Evolutionary conservation across 2,329 filamentous ascomycete genomes (phyloP).

Genomic region (Zasmidium angulare): DNA sequence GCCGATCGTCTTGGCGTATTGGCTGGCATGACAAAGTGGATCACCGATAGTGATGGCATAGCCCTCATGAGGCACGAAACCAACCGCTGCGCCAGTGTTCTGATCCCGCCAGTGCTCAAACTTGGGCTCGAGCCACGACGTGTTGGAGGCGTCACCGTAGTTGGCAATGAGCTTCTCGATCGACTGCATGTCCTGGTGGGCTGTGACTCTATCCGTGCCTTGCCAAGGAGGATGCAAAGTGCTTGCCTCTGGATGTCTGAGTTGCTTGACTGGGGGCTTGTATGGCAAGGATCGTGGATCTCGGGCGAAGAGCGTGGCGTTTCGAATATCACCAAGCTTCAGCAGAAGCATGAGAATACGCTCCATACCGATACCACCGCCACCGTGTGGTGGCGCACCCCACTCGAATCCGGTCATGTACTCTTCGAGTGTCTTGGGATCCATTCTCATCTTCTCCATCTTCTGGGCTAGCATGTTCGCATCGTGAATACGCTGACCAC

Average conservation of each 20-base stretch:
- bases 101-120: conserved; percentile 85
- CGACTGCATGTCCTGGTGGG: conserved; percentile 62
- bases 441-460: conserved; percentile 73
- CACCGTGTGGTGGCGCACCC: conserved; percentile 84
- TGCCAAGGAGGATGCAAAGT: conserved; percentile 70
- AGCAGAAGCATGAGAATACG: conserved; percentile 84
- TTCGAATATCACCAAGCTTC: conserved; percentile 82
- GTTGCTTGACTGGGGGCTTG: conserved; percentile 58
- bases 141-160: conserved; percentile 92
- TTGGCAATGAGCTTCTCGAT: conserved; percentile 89
- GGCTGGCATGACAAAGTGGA: conserved; percentile 76
- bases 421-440: conserved; percentile 81
- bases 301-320: conserved; percentile 82
- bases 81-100: conserved; percentile 76
- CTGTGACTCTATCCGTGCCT: conserved; percentile 49
- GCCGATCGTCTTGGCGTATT: conserved; percentile 71
- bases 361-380: conserved; percentile 86
- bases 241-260: conserved; percentile 86
- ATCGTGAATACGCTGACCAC: conserved; percentile 90
- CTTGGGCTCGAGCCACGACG: conserved; percentile 86
- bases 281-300: conserved; percentile 84
- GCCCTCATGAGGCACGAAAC: conserved; percentile 74
- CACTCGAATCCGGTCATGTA: conserved; percentile 87
- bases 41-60: conserved; percentile 85
- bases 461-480: conserved; percentile 70